phyloP scores from a whole-genome alignment of 2,329 filamentous ascomycete species.

The Xylariaceae sp. region DNA sequence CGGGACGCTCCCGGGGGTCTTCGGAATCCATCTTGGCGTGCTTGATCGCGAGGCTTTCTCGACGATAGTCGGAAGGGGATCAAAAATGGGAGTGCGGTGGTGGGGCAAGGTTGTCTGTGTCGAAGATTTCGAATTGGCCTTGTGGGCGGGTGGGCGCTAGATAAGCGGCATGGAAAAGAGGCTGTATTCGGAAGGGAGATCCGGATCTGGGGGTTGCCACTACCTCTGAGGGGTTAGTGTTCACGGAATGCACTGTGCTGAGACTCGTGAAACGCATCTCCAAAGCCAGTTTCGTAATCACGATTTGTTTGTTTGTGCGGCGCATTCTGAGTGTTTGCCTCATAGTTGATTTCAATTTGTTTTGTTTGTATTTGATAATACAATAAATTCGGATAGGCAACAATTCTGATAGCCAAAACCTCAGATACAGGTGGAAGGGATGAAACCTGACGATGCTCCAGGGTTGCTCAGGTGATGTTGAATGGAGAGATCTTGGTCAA shows the following conservation, averaged over 20 bases:
- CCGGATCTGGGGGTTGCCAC: background rate
- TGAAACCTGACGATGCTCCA: too few species aligned
- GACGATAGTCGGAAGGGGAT: constrained; percentile 24
- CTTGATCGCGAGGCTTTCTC: constrained; percentile 24
- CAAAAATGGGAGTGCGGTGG: constrained; percentile 26
- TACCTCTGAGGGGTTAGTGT: background rate
- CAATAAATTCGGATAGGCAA: too few species aligned
- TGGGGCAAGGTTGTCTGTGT: constrained; percentile 23
- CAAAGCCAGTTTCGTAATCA: background rate
- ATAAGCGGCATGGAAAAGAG: background rate
- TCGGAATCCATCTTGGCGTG: constrained; percentile 60
- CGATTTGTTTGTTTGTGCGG: too few species aligned
- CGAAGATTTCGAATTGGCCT: constrained; percentile 28
- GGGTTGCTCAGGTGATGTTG: too few species aligned
- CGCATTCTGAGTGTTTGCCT: too few species aligned
- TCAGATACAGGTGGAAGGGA: too few species aligned
- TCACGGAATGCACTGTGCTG: background rate
- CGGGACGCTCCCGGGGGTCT: constrained; percentile 85
- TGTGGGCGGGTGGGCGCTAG: constrained; percentile 26
- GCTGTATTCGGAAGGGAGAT: background rate
- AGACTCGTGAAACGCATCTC: background rate
- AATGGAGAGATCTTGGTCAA: too few species aligned
- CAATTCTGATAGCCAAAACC: too few species aligned
- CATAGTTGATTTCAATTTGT: too few species aligned
- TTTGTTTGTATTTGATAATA: too few species aligned